Conservation (phyloP, 352 stramenopile genomes). For the Pythium dissimile region DNA sequence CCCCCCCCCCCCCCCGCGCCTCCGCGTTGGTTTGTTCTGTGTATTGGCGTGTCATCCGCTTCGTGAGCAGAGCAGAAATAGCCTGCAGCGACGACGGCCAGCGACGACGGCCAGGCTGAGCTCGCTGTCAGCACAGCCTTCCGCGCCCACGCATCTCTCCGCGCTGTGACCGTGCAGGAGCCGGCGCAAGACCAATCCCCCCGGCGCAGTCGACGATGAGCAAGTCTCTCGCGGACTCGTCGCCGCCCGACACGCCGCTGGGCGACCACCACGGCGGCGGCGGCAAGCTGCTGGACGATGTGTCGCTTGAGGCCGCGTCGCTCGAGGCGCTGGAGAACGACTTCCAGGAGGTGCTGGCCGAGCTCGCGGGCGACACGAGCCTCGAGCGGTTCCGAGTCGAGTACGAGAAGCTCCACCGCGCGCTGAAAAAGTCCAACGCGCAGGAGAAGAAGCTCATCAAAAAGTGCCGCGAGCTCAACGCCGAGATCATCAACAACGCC, state of each 20-base stretch:
- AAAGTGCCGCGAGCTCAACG: constrained; percentile 94
- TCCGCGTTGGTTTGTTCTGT: background rate
- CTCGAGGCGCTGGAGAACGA: constrained; percentile 91
- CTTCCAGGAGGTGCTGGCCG: constrained; percentile 91
- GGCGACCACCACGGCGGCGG: too few relatives aligned
- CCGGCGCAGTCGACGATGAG: constrained; percentile 25
- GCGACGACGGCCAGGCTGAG: too few relatives aligned
- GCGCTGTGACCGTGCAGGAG: background rate
- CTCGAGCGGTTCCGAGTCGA: constrained; percentile 93
- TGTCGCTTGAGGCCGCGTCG: constrained; percentile 48
- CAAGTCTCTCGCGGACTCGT: constrained; percentile 21
- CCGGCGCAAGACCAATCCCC: background rate
- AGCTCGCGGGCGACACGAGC: constrained; percentile 91
- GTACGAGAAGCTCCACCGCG: constrained; percentile 95
- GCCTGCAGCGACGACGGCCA: too few relatives aligned
- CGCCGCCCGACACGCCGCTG: constrained; percentile 19
- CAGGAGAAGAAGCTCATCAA: constrained; percentile 96
- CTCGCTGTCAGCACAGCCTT: too few relatives aligned
- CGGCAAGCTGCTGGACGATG: constrained; percentile 46
- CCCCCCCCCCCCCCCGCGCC: background rate
- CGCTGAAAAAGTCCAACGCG: constrained; percentile 91
- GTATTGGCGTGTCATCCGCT: background rate
- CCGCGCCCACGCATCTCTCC: background rate
- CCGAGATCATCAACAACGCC: constrained; percentile 95
- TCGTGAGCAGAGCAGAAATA: constrained; percentile 8